Conservation (phyloP, 768 basidiomycete genomes). For the Lentinula boryana region DNA sequence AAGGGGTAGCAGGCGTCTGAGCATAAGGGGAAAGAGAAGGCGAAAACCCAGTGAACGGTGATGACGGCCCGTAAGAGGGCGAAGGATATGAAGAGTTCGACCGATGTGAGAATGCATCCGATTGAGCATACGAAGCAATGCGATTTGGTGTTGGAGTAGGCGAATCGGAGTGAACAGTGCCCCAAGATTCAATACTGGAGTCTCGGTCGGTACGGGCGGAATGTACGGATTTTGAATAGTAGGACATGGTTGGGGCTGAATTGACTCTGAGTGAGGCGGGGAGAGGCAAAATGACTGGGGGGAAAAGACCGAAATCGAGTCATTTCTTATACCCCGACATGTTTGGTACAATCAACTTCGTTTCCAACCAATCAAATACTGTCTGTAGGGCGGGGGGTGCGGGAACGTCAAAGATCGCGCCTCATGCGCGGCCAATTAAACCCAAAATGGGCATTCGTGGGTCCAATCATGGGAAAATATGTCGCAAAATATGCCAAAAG, state of each 20-base stretch:
- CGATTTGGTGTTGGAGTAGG: neutral
- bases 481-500: neutral
- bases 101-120: neutral
- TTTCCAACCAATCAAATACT: neutral
- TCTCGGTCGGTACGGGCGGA: neutral
- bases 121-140: neutral
- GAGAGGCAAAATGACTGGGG: neutral
- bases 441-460: neutral
- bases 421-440: neutral
- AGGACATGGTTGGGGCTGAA: neutral
- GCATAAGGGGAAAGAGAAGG: neutral
- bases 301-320: neutral
- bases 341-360: neutral
- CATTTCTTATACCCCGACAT: constrained; percentile 4
- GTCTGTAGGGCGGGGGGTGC: neutral
- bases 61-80: neutral
- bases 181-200: neutral
- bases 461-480: neutral
- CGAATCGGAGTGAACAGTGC: neutral
- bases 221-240: constrained; percentile 3
- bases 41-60: neutral
- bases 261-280: neutral
- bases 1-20: neutral
- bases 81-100: constrained; percentile 3
- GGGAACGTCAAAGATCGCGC: neutral